Percentiles rank a stretch among this genome's conserved stretches.
Conservation (phyloP, 805 yeast genomes). For the Spathaspora passalidarum region DNA sequence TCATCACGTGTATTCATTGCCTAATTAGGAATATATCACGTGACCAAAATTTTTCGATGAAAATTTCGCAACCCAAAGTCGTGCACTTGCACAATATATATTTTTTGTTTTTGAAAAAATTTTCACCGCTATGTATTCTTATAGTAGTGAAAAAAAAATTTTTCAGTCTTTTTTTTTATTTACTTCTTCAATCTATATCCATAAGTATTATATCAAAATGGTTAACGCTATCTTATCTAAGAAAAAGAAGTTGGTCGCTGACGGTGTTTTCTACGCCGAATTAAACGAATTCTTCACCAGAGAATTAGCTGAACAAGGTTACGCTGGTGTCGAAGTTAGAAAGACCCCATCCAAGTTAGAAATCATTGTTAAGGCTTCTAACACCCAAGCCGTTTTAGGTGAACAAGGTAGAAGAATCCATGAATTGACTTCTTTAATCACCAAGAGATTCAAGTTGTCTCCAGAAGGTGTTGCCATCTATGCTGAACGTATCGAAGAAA, state of each 20-base stretch:
- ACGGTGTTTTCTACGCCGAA: slow-evolving; percentile 99
- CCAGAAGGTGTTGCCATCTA: slow-evolving; percentile 90
- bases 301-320: slow-evolving; percentile 99
- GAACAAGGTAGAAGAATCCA: slow-evolving; percentile 99
- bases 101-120: slow-evolving; percentile 1
- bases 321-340: slow-evolving; percentile 99
- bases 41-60: neutral
- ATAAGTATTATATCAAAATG: slow-evolving; percentile 14
- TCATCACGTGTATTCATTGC: neutral
- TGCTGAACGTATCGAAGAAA: slow-evolving; percentile 99
- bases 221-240: slow-evolving; percentile 66
- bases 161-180: neutral
- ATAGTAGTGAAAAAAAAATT: neutral
- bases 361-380: slow-evolving; percentile 97
- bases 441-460: slow-evolving; percentile 97
- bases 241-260: slow-evolving; percentile 99
- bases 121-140: neutral
- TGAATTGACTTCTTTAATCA: slow-evolving; percentile 95
- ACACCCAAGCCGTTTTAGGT: slow-evolving; percentile 98
- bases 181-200: neutral
- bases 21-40: neutral
- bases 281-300: slow-evolving; percentile 99
- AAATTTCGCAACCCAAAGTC: neutral
- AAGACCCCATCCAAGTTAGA: slow-evolving; percentile 97
- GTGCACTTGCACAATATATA: slow-evolving; percentile 3